A percentile compares a stretch with the other conserved stretches of the same genome.
phyloP scores from a whole-genome alignment of 768 basidiomycete genomes.

The Ramaria sp. region DNA sequence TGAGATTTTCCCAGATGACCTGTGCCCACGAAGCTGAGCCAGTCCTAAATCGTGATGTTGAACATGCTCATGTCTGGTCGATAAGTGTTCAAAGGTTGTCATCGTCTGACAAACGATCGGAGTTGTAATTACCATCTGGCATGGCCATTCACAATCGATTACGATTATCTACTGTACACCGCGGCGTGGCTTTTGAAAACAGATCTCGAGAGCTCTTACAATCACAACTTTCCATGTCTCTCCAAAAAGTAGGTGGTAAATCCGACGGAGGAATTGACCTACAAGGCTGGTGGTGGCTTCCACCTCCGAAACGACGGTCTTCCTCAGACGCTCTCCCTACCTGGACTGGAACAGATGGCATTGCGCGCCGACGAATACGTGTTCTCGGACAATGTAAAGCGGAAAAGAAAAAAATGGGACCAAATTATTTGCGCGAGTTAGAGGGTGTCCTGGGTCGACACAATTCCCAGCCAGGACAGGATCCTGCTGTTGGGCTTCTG shows the following conservation, averaged over 20 bases:
- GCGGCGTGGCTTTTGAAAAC: constrained; percentile 67
- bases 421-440: constrained; percentile 76
- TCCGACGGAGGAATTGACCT: constrained; percentile 88
- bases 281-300: constrained; percentile 91
- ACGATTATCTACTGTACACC: constrained; percentile 40
- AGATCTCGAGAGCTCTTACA: constrained; percentile 53
- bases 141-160: neutral
- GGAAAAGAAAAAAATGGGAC: constrained; percentile 69
- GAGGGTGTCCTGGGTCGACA: constrained; percentile 74
- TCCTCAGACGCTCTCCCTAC: neutral
- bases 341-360: constrained; percentile 2
- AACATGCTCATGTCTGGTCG: constrained; percentile 1
- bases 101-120: constrained; percentile 1
- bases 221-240: constrained; percentile 64
- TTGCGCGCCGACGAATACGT: constrained; percentile 44
- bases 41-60: no score
- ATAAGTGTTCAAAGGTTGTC: constrained; percentile 12
- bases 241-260: constrained; percentile 71
- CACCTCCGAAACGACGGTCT: constrained; percentile 16
- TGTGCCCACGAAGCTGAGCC: neutral
- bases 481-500: constrained; percentile 56
- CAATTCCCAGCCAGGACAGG: neutral
- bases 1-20: constrained; percentile 15
- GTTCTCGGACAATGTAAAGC: constrained; percentile 89
- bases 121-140: neutral